Percentiles rank a stretch among this genome's conserved stretches.
Evolutionary conservation across 352 stramenopile genomes (phyloP).

Genomic region (Phytophthora meadii): DNA sequence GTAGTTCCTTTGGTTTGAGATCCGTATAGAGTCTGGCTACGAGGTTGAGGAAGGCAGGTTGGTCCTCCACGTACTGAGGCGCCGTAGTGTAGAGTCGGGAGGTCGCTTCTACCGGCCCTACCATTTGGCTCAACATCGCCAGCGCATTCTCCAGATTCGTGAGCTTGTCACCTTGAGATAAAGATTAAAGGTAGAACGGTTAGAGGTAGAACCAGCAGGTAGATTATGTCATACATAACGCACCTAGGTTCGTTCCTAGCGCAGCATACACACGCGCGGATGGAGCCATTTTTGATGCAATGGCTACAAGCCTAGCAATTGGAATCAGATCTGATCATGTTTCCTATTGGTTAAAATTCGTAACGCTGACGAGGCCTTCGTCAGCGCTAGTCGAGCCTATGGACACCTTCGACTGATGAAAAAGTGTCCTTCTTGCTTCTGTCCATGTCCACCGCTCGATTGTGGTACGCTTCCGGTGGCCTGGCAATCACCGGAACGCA

Average conservation of each 20-base stretch:
- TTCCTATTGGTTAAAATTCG: too few species aligned
- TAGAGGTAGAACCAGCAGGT: background rate
- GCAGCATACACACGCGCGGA: conserved; percentile 57
- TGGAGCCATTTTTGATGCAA: conserved; percentile 18
- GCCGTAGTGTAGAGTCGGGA: conserved; percentile 94
- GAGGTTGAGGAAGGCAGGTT: conserved; percentile 96
- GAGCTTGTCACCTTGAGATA: conserved; percentile 65
- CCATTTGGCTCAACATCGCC: conserved; percentile 48
- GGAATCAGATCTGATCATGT: conserved; percentile 23
- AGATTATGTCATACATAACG: background rate
- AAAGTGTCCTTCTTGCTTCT: background rate
- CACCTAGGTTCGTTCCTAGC: conserved; percentile 82
- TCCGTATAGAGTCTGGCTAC: conserved; percentile 89
- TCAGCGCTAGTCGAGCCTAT: conserved; percentile 23
- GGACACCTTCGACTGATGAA: conserved; percentile 11
- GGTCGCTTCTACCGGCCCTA: conserved; percentile 70
- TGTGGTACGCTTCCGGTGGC: conserved; percentile 34
- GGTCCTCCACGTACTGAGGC: conserved; percentile 95
- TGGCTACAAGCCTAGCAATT: background rate
- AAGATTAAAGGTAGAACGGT: background rate
- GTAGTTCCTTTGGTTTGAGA: conserved; percentile 76
- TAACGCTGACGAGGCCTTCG: conserved; percentile 1
- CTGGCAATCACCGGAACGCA: conserved; percentile 21
- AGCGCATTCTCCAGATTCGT: conserved; percentile 71
- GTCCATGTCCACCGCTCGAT: conserved; percentile 2